Percentiles rank a stretch among this genome's conserved stretches.
Evolutionary conservation across 2,329 filamentous ascomycete species (phyloP).

Genomic region (Didymella segeticola): DNA sequence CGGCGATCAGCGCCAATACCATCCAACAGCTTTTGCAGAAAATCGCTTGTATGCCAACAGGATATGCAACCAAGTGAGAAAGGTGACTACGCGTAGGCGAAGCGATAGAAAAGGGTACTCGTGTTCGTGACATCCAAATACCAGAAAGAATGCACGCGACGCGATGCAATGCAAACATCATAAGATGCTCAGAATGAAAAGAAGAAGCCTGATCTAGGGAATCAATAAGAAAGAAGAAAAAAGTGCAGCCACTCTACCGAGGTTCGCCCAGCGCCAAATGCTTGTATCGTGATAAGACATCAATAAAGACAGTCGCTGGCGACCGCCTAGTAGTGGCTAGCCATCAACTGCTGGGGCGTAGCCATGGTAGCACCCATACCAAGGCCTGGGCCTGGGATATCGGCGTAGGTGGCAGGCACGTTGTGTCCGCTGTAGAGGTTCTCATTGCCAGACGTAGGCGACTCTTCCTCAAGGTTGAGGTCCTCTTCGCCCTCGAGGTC

Average conservation of each 20-base stretch:
- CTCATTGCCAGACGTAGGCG: slow-evolving; percentile 72
- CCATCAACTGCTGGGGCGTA: slow-evolving; percentile 52
- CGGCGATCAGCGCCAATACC: slow-evolving; percentile 10
- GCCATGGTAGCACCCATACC: slow-evolving; percentile 51
- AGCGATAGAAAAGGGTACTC: slow-evolving; percentile 21
- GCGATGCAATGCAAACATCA: slow-evolving; percentile 30
- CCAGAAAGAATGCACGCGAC: slow-evolving; percentile 34
- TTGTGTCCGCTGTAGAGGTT: slow-evolving; percentile 53
- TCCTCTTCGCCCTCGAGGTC: slow-evolving; percentile 90
- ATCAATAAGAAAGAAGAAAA: slow-evolving; percentile 23
- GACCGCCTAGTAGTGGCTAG: slow-evolving; percentile 51
- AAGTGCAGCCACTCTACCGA: slow-evolving; percentile 25
- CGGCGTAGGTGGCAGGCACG: slow-evolving; percentile 42
- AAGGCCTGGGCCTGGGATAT: slow-evolving; percentile 44
- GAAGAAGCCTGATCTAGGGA: slow-evolving; percentile 32
- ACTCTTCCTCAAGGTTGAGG: slow-evolving; percentile 79
- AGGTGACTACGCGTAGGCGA: slow-evolving; percentile 6
- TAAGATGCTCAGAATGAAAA: slow-evolving; percentile 23
- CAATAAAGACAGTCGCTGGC: slow-evolving; percentile 16
- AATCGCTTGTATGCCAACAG: slow-evolving; percentile 29
- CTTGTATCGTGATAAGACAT: slow-evolving; percentile 35
- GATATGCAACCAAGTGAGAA: slow-evolving; percentile 20
- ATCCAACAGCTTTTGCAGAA: slow-evolving; percentile 15
- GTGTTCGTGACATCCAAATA: slow-evolving; percentile 24
- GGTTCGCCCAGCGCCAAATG: slow-evolving; percentile 34